Evolutionary conservation across 768 basidiomycete genomes (phyloP), one percentile per base, ranked within the genome.

Genomic region (Mrakia frigida): DNA sequence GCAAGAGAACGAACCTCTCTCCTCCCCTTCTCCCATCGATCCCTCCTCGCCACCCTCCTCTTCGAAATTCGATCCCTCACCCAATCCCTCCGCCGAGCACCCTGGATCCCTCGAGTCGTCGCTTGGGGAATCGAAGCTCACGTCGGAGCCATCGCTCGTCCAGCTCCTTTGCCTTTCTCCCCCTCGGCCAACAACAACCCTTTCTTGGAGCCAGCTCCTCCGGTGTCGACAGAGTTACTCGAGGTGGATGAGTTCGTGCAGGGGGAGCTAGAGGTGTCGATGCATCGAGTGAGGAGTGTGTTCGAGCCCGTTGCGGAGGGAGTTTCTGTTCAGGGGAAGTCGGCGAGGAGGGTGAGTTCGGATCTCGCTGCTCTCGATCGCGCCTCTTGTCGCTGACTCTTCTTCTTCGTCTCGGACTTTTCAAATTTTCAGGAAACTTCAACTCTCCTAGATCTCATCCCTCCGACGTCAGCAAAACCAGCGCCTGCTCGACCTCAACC

Each of bases 51-150:
- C 74, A 84, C 87, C 28, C 82, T 93, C 9, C 87, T 92, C 70
- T 85, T 87, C 2, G 89, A 91, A 80, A 87, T 91, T 50, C 84
- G 91, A 71, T 82, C 90, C 7, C 79, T 90, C 9, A 89, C 88
- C 0, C 86, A 87, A 69, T 90, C 90, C 0, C 81, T 89, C 37
- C 91, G 89, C 82, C 82, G 82, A 18, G 79, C 81, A 3, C 70
- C 79, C 11, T 84, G 84, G 84, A 65, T 83, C 37, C 59, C 74
- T 50, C 77, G 76, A 52, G 70, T 83, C 7, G 78, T 84, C 18
- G 73, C 79, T 6, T 86, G 85, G 85, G 78, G 80, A 5, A 39
- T 79, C 21, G 81, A 83, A 39, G 81, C 78, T 53, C 67, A 76
- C 63, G 35, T 59, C n/a, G 80, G 78, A 23, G 79, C 79, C 33